Base-by-base conservation (phyloP, 257 asterid genomes). In the Capsicum rhomboideum region DNA sequence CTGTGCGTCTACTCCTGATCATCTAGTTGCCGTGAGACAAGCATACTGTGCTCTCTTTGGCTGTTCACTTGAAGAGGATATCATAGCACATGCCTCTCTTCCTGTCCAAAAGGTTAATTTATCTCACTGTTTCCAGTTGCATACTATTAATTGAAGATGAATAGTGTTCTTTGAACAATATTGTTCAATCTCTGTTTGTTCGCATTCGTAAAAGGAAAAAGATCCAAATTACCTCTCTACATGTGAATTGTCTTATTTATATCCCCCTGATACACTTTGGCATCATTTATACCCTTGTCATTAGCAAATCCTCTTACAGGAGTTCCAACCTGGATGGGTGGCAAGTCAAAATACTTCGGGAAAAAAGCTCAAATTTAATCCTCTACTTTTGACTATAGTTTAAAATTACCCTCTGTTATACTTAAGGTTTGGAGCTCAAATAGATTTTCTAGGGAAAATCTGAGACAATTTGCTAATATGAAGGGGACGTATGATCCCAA, bases 21-120 rank as follows among this genome's bases (percentile, higher is more conserved):
- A 93, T 89, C 89, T 93, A 44, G 89, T 84, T 53, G 93, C 89
- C 21, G 98, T 95, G 9, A 91, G 98, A 82, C 87, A 87, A 71
- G 91, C 89, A 1, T 95, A 93, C 69, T 90, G 93, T 74, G 85
- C 88, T 26, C 91, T 95, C 40, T 95, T 90, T 66, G 85, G 91
- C 81, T 37, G 82, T 55, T 91, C 98, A 7, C 94, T 93, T 50
- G 97, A 93, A 86, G 98, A 93, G 85, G 97, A 95, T 84, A 93
- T 93, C 84, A 77, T 88, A 66, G 67, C 91, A 1, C 87, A 86
- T 55, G 89, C 91, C 81, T 40, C 98, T 56, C 88, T 78, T 82
- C 97, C 98, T 31, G 75, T 91, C 29, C 96, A 84, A 83, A 95
- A 91, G 98, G 98, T 93, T 85, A 23, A 75, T 26, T 8, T 14